Base-by-base conservation (phyloP, 2,329 filamentous ascomycete genomes). In the Escovopsis weberi region DNA sequence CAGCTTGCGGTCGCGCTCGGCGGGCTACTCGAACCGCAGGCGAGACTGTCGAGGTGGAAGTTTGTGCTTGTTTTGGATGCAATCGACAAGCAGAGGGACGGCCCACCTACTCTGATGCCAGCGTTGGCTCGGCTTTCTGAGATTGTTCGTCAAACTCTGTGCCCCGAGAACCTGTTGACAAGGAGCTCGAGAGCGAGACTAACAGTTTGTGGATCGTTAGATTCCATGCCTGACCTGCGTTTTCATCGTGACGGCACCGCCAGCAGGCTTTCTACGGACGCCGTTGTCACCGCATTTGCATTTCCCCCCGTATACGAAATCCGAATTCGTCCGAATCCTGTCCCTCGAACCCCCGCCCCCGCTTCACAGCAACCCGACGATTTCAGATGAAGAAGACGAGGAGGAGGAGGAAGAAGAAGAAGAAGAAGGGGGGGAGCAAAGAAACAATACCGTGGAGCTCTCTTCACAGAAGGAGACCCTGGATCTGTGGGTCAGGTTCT, bases 51-150 rank as follows among this genome's bases (percentile, higher is more conserved):
- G 18, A 52, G 56, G 38, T 67, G 66, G 49, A 78, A 80, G 49
- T 87, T 94, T 52, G 78, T 89, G 8, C 62, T 96, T 45, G 84
- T 95, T 10, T 72, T 96, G 48, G 91, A 96, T 65, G 85, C 78
- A 10, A 80, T 96, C 44, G 89, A 96, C 59, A 75, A 72, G 48
- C 84, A 94, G 59, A 72, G 82, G 53, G 89, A 96, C 55, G 78
- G 82, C 6, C 77, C 83, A 6, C 72, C 78, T 3, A 94, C 85
- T 1, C 63, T 96, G 12, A 64, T 94, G 4, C 80, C 88, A 30
- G 87, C 85, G 11, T 64, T 98, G 47, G 85, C 83, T 19, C 74
- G 88, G 47, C 61, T 98, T 18, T 82, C 84, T 12, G 87, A 95
- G 59, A 72, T 81, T 47, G 85, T 91, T 64, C 53, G 79, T 47